These are phyloP conservation scores for Ceratocystiopsis brevicomis DNA, from an alignment of 2,329 filamentous ascomycete species.

Conservation along the genomic window DNA sequence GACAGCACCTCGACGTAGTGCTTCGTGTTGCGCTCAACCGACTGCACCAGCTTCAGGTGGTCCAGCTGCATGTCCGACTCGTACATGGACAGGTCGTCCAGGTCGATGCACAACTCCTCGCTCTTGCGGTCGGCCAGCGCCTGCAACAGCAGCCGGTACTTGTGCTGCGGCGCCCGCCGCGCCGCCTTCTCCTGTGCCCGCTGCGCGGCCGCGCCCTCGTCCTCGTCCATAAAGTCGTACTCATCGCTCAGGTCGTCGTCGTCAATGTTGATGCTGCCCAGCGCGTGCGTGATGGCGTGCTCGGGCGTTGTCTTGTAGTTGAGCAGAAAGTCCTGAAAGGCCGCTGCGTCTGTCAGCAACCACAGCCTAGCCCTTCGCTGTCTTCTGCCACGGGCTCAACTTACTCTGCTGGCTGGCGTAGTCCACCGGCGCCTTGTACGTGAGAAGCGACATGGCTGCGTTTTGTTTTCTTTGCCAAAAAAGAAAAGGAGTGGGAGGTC, in stretches of 20 bases:
- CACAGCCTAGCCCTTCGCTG: too few relatives aligned
- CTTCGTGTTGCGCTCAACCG: constrained; percentile 77
- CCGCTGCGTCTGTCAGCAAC: constrained; percentile 27
- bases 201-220: constrained; percentile 37
- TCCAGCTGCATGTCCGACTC: constrained; percentile 42
- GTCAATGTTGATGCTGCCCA: constrained; percentile 70
- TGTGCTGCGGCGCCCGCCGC: constrained; percentile 45
- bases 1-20: constrained; percentile 91
- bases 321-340: constrained; percentile 73
- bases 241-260: constrained; percentile 77
- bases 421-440: constrained; percentile 60
- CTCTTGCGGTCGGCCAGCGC: constrained; percentile 64
- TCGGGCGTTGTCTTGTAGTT: constrained; percentile 68
- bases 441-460: constrained; percentile 51
- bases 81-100: constrained; percentile 77
- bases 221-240: constrained; percentile 81
- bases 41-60: constrained; percentile 51
- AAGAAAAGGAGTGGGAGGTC: too few relatives aligned
- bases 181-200: constrained; percentile 30
- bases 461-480: too few relatives aligned
- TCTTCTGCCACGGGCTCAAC: constrained; percentile 18
- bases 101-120: constrained; percentile 65
- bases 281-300: constrained; percentile 57
- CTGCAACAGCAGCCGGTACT: constrained; percentile 79
- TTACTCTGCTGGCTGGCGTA: constrained; percentile 73